A percentile compares a stretch with the other conserved stretches of the same genome.
phyloP scores from a whole-genome alignment of 2,329 filamentous ascomycete species.

The Cryphonectria nitschkei region DNA sequence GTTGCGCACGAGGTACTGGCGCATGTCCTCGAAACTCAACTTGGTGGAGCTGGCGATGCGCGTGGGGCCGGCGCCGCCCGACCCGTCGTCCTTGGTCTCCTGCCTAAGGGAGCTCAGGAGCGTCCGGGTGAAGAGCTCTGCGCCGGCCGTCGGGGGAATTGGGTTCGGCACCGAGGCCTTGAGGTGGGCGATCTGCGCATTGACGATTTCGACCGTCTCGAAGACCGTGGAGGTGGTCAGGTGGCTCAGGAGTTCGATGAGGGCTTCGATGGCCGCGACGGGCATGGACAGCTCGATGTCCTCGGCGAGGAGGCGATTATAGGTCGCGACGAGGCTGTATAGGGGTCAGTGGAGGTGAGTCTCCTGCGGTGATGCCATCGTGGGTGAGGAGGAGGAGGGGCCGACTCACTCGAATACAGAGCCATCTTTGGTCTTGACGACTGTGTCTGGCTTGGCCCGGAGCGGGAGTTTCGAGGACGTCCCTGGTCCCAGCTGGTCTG shows the following conservation, averaged over 20 bases:
- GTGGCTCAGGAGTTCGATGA: slow-evolving; percentile 83
- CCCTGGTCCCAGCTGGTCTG: slow-evolving; percentile 18
- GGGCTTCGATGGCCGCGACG: slow-evolving; percentile 65
- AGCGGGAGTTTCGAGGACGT: slow-evolving; percentile 24
- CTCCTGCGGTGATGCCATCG: background rate
- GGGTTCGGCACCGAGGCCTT: slow-evolving; percentile 83
- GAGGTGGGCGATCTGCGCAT: slow-evolving; percentile 75
- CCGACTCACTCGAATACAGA: slow-evolving; percentile 42
- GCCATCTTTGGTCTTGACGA: slow-evolving; percentile 27
- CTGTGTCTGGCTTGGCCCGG: slow-evolving; percentile 18
- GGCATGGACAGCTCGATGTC: slow-evolving; percentile 93
- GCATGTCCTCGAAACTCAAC: slow-evolving; percentile 78
- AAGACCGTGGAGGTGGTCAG: slow-evolving; percentile 84
- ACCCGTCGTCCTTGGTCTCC: slow-evolving; percentile 42
- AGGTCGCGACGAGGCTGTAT: slow-evolving; percentile 58
- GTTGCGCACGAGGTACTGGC: slow-evolving; percentile 83
- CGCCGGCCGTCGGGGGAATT: slow-evolving; percentile 89
- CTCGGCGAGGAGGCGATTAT: slow-evolving; percentile 56
- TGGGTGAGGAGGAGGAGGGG: background rate
- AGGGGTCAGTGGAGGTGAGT: background rate
- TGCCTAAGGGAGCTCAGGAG: slow-evolving; percentile 74
- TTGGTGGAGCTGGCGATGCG: slow-evolving; percentile 37
- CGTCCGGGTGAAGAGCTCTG: slow-evolving; percentile 94
- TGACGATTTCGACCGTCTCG: slow-evolving; percentile 83
- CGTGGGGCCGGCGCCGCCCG: slow-evolving; percentile 32